Conservation (phyloP, 2,329 filamentous ascomycete species). For the Beauveria sp. region DNA sequence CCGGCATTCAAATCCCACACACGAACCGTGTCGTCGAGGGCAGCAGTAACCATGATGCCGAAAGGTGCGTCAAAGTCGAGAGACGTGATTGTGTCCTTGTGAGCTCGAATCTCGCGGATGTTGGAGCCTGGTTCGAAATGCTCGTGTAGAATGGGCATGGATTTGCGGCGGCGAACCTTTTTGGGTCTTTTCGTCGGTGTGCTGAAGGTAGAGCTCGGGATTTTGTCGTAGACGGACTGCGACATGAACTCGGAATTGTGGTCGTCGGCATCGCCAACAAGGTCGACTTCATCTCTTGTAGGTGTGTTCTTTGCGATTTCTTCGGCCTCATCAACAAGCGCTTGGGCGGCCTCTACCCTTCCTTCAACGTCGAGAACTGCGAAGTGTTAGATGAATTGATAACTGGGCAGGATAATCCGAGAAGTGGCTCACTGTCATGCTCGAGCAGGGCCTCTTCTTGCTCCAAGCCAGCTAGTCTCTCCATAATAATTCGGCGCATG, state of each 20-base stretch:
- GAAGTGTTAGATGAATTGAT: constrained; percentile 23
- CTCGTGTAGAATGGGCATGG: constrained; percentile 92
- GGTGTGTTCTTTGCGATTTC: constrained; percentile 45
- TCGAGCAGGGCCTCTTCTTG: constrained; percentile 86
- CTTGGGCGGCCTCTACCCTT: constrained; percentile 54
- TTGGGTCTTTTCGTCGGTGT: constrained; percentile 42
- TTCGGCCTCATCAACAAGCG: constrained; percentile 50
- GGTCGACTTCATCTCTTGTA: constrained; percentile 46
- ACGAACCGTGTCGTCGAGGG: constrained; percentile 84
- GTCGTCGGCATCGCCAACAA: constrained; percentile 42
- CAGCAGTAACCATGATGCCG: constrained; percentile 86
- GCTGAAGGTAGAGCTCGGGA: constrained; percentile 51
- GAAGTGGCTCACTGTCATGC: constrained; percentile 62
- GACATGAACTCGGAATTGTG: constrained; percentile 73
- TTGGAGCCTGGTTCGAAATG: constrained; percentile 84
- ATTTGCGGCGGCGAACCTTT: constrained; percentile 60
- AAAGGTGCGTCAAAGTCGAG: constrained; percentile 97
- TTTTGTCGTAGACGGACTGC: constrained; percentile 91
- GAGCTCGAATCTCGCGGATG: constrained; percentile 83
- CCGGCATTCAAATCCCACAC: constrained; percentile 97
- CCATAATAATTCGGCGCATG: constrained; percentile 88
- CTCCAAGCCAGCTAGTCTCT: constrained; percentile 77
- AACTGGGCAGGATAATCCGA: background rate
- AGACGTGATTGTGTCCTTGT: constrained; percentile 80
- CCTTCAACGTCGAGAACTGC: constrained; percentile 56